Evolutionary conservation across 352 stramenopile species (phyloP).

Genomic region (Nothophytophthora sp.): DNA sequence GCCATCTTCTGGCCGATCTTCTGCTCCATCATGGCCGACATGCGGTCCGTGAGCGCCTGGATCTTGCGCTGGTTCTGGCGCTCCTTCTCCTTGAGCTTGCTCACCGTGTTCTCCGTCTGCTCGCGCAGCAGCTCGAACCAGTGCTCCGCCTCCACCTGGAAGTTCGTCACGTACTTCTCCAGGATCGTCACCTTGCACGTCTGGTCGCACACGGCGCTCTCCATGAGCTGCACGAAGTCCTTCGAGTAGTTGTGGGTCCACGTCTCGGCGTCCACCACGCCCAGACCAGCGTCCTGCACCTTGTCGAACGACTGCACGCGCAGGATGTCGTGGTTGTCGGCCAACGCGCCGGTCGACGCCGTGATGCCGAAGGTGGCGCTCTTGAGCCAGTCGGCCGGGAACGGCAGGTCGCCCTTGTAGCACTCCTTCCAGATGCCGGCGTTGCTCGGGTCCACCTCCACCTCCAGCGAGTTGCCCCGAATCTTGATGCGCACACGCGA

Average conservation of each 20-base stretch:
- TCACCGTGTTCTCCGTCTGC: constrained; percentile 72
- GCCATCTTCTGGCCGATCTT: constrained; percentile 76
- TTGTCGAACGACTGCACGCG: constrained; percentile 67
- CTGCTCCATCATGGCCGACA: constrained; percentile 70
- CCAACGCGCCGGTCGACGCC: constrained; percentile 72
- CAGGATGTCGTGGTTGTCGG: constrained; percentile 86
- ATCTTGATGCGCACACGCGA: constrained; percentile 67
- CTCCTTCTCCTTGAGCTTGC: constrained; percentile 77
- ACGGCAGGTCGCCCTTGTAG: constrained; percentile 68
- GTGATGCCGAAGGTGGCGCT: constrained; percentile 68
- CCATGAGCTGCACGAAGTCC: constrained; percentile 67
- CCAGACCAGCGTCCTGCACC: constrained; percentile 52
- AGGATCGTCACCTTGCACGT: constrained; percentile 83
- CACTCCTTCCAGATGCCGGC: constrained; percentile 59
- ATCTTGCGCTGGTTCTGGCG: constrained; percentile 74
- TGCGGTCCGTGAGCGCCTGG: constrained; percentile 63
- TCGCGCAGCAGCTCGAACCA: constrained; percentile 85
- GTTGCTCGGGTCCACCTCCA: constrained; percentile 67
- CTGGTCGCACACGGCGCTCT: constrained; percentile 63
- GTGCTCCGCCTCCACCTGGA: constrained; percentile 83
- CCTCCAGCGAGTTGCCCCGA: constrained; percentile 48
- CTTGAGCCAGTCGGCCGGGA: constrained; percentile 67
- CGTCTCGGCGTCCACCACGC: constrained; percentile 62
- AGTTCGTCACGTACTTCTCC: constrained; percentile 82
- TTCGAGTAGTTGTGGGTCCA: constrained; percentile 88